Base-by-base conservation (phyloP, 2,329 filamentous ascomycete species). In the Metarhizium brunneum region DNA sequence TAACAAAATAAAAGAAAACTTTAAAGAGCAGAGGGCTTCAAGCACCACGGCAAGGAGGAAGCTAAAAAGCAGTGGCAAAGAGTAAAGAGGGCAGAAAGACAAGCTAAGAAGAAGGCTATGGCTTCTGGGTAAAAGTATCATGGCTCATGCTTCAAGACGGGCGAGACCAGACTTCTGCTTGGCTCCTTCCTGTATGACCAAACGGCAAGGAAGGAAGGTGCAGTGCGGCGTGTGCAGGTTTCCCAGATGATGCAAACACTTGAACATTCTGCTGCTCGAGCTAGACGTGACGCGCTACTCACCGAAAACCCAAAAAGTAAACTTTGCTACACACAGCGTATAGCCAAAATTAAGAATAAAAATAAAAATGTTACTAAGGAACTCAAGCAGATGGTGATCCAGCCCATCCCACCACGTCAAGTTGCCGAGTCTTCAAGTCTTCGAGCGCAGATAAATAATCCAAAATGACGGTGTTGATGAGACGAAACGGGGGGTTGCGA, bases 111-210 rank as follows among this genome's bases (percentile, higher is more conserved):
- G 38, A 13, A 40, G 38, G 38, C 5, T 11, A 11, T 16, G 38
- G 38, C 38, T 16, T 16, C 38, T 40, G 14, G 38, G 11, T 11
- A 40, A 40, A 40, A 16, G 14, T 16, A 4, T 40, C 38, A 16
- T 40, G 38, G 38, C 38, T 40, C 38, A 40, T 16, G 14, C 63
- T 60, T 62, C 62, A 50, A 54, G 45, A 30, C 16, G 0, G 45
- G 7, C 42, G 18, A 16, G 42, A 45, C 11, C 14, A 13, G 38
- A 16, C 42, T 45, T 45, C 16, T 20, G 16, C 42, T 13, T 6
- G 6, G 48, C 48, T 36, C 48, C 35, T 50, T 50, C 48, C 30
- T 18, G 30, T 6, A 50, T 25, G 32, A 4, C n/a, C 10, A 36
- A 35, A 7, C 14, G 16, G 16, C 48, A 47, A 16, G 11, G 20